Evolutionary conservation across 2,329 filamentous ascomycete species (phyloP).

Genomic region (Pseudogymnoascus sp.): DNA sequence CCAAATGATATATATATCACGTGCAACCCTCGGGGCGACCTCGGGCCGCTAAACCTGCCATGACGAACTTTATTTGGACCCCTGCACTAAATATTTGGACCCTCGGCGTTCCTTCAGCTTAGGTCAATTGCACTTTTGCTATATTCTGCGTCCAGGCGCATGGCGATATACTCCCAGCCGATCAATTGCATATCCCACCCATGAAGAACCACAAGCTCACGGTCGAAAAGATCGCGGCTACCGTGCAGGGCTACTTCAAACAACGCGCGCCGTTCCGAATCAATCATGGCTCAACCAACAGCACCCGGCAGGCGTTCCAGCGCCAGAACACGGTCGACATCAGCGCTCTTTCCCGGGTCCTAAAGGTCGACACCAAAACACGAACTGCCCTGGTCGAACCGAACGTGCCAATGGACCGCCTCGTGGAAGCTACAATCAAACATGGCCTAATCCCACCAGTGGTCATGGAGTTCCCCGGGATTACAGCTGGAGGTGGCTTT

Average conservation of each 20-base stretch:
- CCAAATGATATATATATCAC: neutral
- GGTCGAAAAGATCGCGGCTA: slow-evolving; percentile 37
- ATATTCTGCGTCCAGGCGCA: neutral
- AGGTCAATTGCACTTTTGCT: neutral
- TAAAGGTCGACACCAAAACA: slow-evolving; percentile 34
- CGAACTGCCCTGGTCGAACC: slow-evolving; percentile 53
- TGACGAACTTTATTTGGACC: slow-evolving; percentile 4
- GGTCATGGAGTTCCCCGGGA: slow-evolving; percentile 66
- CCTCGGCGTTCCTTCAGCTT: neutral
- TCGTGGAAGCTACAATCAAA: slow-evolving; percentile 50
- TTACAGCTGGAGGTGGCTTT: slow-evolving; percentile 61
- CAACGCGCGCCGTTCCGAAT: slow-evolving; percentile 44
- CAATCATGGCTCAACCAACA: slow-evolving; percentile 51
- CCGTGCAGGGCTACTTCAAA: slow-evolving; percentile 38
- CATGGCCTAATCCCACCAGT: slow-evolving; percentile 54
- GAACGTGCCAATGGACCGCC: slow-evolving; percentile 60
- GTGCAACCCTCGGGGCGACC: neutral
- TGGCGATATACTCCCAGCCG: neutral
- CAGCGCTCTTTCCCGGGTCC: slow-evolving; percentile 39
- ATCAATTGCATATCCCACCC: neutral
- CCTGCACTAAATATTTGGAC: neutral
- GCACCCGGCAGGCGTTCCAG: slow-evolving; percentile 38
- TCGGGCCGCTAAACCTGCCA: neutral
- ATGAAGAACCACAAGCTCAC: slow-evolving; percentile 31
- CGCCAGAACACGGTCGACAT: slow-evolving; percentile 40